phyloP scores from a whole-genome alignment of 2,329 filamentous ascomycete genomes.

The Penicillium palitans region DNA sequence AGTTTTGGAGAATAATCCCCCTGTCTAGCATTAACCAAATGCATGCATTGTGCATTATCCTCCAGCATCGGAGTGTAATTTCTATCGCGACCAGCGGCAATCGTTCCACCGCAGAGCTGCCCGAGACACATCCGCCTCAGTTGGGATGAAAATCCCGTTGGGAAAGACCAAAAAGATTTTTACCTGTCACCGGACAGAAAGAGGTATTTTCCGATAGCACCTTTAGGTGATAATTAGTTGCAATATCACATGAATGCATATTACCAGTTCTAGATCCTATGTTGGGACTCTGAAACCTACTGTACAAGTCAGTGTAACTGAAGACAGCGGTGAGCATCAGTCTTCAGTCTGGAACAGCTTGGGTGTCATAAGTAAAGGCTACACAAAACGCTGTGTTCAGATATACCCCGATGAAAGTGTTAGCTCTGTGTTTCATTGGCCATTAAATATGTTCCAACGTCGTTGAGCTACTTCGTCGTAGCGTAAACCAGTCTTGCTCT shows the following conservation, averaged over 20 bases:
- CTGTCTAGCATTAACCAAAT: neutral
- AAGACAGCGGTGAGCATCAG: neutral
- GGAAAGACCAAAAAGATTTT: neutral
- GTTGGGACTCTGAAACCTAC: neutral
- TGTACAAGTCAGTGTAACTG: neutral
- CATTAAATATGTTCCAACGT: neutral
- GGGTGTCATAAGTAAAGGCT: neutral
- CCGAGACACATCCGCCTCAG: constrained; percentile 10
- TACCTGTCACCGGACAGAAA: neutral
- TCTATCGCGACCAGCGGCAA: constrained; percentile 6
- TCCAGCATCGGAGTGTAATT: constrained; percentile 5
- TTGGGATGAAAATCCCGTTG: constrained; percentile 16
- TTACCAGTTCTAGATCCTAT: neutral
- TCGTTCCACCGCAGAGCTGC: constrained; percentile 17
- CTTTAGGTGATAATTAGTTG: too few relatives aligned
- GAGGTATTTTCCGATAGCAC: neutral
- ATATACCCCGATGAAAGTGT: neutral
- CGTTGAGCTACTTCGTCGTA: neutral
- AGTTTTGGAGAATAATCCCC: neutral
- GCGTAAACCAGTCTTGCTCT: neutral
- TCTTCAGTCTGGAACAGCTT: neutral
- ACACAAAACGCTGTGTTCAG: neutral
- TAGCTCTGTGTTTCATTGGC: neutral
- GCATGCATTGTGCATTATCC: neutral
- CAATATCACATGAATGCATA: neutral